These are phyloP conservation scores for Daucus carota DNA, from an alignment of 129 eudicot genomes.

Conservation along the genomic window DNA sequence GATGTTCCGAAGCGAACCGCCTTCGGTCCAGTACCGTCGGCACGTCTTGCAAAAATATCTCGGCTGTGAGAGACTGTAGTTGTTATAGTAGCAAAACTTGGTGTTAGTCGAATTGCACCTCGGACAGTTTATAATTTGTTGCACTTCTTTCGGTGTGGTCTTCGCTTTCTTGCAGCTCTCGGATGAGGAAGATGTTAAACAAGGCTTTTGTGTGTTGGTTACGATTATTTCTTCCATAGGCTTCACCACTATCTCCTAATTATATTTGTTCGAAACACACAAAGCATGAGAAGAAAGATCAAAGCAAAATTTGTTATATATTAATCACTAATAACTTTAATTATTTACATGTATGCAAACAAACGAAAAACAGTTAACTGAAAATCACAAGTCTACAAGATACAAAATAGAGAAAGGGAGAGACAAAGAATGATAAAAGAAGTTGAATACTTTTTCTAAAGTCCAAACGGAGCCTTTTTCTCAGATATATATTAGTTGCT, in stretches of 20 bases:
- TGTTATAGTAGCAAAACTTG: slow-evolving; percentile 85
- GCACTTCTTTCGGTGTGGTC: slow-evolving; percentile 63
- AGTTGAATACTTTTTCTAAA: not conserved
- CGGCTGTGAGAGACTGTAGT: slow-evolving; percentile 83
- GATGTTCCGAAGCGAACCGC: slow-evolving; percentile 78
- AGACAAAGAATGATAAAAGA: not conserved
- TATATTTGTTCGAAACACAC: not conserved
- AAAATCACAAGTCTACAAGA: slow-evolving; percentile 10
- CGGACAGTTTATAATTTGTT: slow-evolving; percentile 52
- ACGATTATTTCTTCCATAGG: slow-evolving; percentile 44
- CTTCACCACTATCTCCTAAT: slow-evolving; percentile 30
- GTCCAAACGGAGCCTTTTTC: slow-evolving; percentile 6
- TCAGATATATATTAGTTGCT: not conserved
- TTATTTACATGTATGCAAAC: no score
- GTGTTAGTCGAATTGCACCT: slow-evolving; percentile 92
- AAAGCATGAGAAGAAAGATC: not conserved
- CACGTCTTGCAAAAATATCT: slow-evolving; percentile 91
- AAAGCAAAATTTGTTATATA: not conserved
- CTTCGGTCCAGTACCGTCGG: slow-evolving; percentile 92
- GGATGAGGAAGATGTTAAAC: slow-evolving; percentile 37
- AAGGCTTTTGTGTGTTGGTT: slow-evolving; percentile 24
- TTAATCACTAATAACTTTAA: no score
- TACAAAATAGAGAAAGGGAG: slow-evolving; percentile 3
- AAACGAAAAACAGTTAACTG: slow-evolving; percentile 8
- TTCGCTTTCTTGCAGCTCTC: slow-evolving; percentile 35